These are phyloP conservation scores for Tanacetum coccineum DNA, from an alignment of 129 eudicot species.

Conservation along the genomic window DNA sequence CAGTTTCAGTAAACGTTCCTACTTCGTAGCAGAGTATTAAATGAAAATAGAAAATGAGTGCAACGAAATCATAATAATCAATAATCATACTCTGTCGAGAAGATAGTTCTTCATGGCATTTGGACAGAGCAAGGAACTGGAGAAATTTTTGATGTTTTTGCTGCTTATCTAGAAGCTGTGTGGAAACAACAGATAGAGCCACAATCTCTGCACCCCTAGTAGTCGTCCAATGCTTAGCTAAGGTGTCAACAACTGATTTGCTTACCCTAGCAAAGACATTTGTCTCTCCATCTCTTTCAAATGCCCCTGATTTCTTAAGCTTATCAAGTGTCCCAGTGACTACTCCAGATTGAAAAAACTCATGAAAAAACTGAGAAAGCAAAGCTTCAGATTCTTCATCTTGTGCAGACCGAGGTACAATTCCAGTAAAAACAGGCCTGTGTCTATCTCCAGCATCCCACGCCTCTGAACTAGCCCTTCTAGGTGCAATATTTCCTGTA, in stretches of 20 bases:
- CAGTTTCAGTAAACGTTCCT: no score
- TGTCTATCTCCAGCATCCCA: slow-evolving; percentile 78
- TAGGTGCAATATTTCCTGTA: slow-evolving; percentile 62
- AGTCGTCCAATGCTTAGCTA: slow-evolving; percentile 98
- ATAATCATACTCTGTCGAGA: slow-evolving; percentile 63
- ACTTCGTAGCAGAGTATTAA: slow-evolving; percentile 5
- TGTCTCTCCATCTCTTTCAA: slow-evolving; percentile 89
- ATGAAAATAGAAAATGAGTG: slow-evolving; percentile 4
- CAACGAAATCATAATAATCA: slow-evolving; percentile 6
- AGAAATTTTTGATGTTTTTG: slow-evolving; percentile 85
- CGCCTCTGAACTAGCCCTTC: slow-evolving; percentile 73
- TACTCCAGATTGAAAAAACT: slow-evolving; percentile 69
- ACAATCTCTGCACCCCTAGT: slow-evolving; percentile 94
- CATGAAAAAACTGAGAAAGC: slow-evolving; percentile 68
- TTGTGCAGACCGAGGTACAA: slow-evolving; percentile 62
- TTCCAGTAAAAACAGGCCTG: slow-evolving; percentile 50
- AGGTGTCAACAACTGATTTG: slow-evolving; percentile 85
- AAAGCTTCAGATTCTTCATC: slow-evolving; percentile 96
- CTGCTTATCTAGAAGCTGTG: slow-evolving; percentile 85
- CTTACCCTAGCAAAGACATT: slow-evolving; percentile 83
- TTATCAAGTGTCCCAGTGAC: slow-evolving; percentile 56
- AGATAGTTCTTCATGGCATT: slow-evolving; percentile 87
- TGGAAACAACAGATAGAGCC: slow-evolving; percentile 61
- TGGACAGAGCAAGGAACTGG: slow-evolving; percentile 90
- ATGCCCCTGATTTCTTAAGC: slow-evolving; percentile 64